These are phyloP conservation scores for Didymella exigua DNA, from an alignment of 2,329 filamentous ascomycete species.

Conservation along the genomic window DNA sequence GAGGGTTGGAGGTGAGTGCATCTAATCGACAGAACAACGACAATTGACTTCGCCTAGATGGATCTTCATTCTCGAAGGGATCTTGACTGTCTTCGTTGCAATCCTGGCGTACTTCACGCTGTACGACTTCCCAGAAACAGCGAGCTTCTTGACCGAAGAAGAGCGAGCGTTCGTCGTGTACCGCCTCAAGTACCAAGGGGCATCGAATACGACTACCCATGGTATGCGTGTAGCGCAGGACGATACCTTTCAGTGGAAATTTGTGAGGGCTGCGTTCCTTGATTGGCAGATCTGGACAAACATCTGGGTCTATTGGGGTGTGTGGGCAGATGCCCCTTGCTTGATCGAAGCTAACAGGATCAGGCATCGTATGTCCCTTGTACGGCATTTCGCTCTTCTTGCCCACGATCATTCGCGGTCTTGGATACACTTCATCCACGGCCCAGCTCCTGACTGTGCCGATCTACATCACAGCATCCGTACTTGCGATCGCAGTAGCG, in stretches of 20 bases:
- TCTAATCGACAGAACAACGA: background rate
- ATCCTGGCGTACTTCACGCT: conserved; percentile 59
- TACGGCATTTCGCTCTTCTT: conserved; percentile 48
- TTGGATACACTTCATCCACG: conserved; percentile 49
- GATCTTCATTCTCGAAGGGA: conserved; percentile 47
- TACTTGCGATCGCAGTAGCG: conserved; percentile 42
- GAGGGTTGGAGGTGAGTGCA: conserved; percentile 14
- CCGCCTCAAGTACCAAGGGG: conserved; percentile 59
- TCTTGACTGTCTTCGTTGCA: conserved; percentile 45
- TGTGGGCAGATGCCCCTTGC: conserved; percentile 20
- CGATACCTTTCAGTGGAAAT: conserved; percentile 70
- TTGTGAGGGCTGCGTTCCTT: conserved; percentile 52
- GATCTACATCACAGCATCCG: conserved; percentile 49
- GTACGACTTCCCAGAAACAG: conserved; percentile 66
- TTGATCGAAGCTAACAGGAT: conserved; percentile 7
- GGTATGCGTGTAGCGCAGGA: conserved; percentile 71
- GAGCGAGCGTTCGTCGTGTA: conserved; percentile 64
- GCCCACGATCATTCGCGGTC: conserved; percentile 55
- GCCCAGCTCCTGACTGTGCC: conserved; percentile 53
- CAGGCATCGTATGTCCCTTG: conserved; percentile 47
- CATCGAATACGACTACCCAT: conserved; percentile 55
- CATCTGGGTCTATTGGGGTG: conserved; percentile 68
- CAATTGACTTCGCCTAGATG: conserved; percentile 19
- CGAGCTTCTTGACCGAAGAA: conserved; percentile 60
- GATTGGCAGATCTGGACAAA: conserved; percentile 58